Evolutionary conservation across 2,329 filamentous ascomycete genomes (phyloP).

Genomic region (Trichophyton verrucosum): DNA sequence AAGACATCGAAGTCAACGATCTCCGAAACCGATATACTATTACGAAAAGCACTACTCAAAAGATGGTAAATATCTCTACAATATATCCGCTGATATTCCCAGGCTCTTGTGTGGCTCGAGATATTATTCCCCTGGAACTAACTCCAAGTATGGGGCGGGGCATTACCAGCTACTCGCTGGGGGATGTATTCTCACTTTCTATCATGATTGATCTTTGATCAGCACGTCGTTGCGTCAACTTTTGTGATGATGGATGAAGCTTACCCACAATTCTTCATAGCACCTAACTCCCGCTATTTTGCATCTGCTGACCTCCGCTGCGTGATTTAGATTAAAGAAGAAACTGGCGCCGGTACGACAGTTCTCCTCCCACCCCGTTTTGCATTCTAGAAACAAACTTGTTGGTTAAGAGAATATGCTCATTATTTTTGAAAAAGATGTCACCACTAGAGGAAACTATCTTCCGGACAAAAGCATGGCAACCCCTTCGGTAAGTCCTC

Average conservation of each 20-base stretch:
- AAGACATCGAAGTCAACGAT: slow-evolving; percentile 98
- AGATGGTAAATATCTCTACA: slow-evolving; percentile 91
- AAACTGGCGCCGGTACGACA: slow-evolving; percentile 98
- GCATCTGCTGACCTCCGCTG: slow-evolving; percentile 85
- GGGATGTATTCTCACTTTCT: background rate
- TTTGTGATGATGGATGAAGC: slow-evolving; percentile 49
- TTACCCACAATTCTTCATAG: slow-evolving; percentile 53
- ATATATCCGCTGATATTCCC: slow-evolving; percentile 52
- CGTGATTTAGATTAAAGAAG: slow-evolving; percentile 98
- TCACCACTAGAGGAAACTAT: slow-evolving; percentile 93
- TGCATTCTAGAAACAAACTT: slow-evolving; percentile 26
- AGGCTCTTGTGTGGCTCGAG: slow-evolving; percentile 22
- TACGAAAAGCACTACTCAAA: slow-evolving; percentile 93
- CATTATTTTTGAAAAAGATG: slow-evolving; percentile 63
- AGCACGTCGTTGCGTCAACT: slow-evolving; percentile 17
- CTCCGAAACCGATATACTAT: slow-evolving; percentile 90
- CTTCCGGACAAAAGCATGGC: slow-evolving; percentile 98
- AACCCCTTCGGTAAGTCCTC: slow-evolving; percentile 63
- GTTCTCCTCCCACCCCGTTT: slow-evolving; percentile 34
- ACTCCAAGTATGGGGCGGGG: background rate
- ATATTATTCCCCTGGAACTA: background rate
- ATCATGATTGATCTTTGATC: slow-evolving; percentile 12
- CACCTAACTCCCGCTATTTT: slow-evolving; percentile 52
- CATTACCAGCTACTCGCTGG: slow-evolving; percentile 13
- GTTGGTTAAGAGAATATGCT: slow-evolving; percentile 42